Base-by-base conservation (phyloP, 352 stramenopile species). In the Globisporangium polare region DNA sequence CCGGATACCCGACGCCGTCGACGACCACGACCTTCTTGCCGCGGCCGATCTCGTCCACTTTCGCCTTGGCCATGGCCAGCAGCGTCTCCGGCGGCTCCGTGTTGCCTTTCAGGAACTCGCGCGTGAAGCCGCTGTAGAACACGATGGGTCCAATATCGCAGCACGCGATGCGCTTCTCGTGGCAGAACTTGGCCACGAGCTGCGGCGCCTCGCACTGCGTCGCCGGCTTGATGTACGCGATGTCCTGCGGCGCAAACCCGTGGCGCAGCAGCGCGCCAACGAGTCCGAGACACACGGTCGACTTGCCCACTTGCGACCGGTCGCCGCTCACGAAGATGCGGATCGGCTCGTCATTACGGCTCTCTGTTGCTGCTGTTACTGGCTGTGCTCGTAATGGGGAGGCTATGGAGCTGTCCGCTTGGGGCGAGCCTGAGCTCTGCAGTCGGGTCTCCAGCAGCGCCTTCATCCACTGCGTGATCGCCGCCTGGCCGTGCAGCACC, bases 161-260 rank as follows among this genome's bases (percentile, higher is more conserved):
- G 77, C 88, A 93, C 6, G 74, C 59, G 58, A 99, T 94, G 13
- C 90, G 92, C 26, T 93, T 71, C 18, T 81, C 69, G 20, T 92
- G 78, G 69, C 96, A 99, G 74, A 96, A 99, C 43, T 88, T 83
- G 62, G 90, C 77, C 42, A 99, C 88, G 20, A 98, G 72, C 74
- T 99, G 96, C 17, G 86, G 83, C 70, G 88, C 78, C 73, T 99
- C 96, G 68, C 94, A 98, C 78, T 99, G 97, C 20, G 97, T 99
- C 18, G 94, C 95, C 2, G 97, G 96, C 74, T 99, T 99, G 64
- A 99, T 99, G 80, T 99, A 99, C 24, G 84, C 96, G 37, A 99
- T 71, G n/a, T 95, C 85, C 9, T 62, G 58, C 0, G 92, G 65
- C 3, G 56, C 29, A 39, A 84, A 93, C 20, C 84, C 83, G 27